These are phyloP conservation scores for Pythium rhizo-oryzae DNA, from an alignment of 352 stramenopile species.

Conservation along the genomic window DNA sequence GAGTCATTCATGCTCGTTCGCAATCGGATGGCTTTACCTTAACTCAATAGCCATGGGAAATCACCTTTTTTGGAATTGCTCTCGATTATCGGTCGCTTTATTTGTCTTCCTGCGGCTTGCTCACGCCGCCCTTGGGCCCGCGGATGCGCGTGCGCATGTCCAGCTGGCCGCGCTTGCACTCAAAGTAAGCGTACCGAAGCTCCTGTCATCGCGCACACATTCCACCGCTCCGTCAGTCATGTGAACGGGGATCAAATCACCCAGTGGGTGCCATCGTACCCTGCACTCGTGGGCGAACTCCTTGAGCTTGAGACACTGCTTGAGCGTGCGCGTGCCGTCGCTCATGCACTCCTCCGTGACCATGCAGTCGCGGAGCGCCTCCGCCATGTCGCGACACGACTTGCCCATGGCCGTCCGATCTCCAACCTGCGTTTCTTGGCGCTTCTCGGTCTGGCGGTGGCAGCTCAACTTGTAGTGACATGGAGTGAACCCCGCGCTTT, in stretches of 20 bases:
- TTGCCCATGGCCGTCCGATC: conserved; percentile 68
- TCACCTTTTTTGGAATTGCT: background rate
- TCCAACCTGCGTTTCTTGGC: background rate
- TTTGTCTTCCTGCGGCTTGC: conserved; percentile 40
- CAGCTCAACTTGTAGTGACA: no score
- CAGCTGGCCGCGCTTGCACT: conserved; percentile 83
- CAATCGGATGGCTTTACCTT: background rate
- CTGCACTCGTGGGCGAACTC: conserved; percentile 74
- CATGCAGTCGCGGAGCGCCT: conserved; percentile 83
- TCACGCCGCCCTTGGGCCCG: conserved; percentile 73
- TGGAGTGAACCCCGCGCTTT: no score
- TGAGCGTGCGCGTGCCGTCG: conserved; percentile 71
- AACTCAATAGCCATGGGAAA: no score
- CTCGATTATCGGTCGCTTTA: background rate
- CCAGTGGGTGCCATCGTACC: conserved; percentile 32
- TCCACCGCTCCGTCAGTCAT: background rate
- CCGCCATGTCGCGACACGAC: conserved; percentile 82
- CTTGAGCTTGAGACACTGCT: conserved; percentile 73
- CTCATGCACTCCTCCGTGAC: conserved; percentile 75
- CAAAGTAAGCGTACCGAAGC: conserved; percentile 81
- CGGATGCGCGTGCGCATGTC: conserved; percentile 86
- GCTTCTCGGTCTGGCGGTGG: no score
- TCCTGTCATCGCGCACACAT: conserved; percentile 37
- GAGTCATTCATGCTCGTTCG: background rate
- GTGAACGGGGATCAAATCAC: background rate